These are phyloP conservation scores for Cenococcum geophilum DNA, from an alignment of 495 filamentous ascomycete species.

Conservation along the genomic window DNA sequence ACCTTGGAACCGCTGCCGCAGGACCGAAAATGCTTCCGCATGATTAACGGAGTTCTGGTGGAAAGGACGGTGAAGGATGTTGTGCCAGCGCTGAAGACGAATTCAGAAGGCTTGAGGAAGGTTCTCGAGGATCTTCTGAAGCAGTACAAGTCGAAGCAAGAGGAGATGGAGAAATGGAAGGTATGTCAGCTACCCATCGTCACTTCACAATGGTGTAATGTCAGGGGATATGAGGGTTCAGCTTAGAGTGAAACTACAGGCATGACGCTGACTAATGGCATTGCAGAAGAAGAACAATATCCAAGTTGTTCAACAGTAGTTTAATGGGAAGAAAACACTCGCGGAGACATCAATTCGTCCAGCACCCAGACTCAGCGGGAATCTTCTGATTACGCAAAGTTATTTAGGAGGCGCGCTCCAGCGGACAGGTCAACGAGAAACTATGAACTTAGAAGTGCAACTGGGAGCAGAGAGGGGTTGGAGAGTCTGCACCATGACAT, in stretches of 20 bases:
- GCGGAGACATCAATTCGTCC: too few relatives aligned
- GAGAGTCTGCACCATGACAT: slow-evolving; percentile 12
- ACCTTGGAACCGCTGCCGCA: slow-evolving; percentile 75
- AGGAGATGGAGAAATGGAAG: slow-evolving; percentile 98
- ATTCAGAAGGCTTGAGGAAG: slow-evolving; percentile 88
- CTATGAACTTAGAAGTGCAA: slow-evolving; percentile 7
- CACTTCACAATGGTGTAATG: not conserved
- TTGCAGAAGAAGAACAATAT: slow-evolving; percentile 95
- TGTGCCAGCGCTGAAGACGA: slow-evolving; percentile 84
- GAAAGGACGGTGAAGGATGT: slow-evolving; percentile 92
- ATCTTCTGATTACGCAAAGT: not conserved
- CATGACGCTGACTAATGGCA: not conserved
- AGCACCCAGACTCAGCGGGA: too few relatives aligned
- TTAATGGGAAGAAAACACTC: slow-evolving; percentile 1
- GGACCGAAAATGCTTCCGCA: slow-evolving; percentile 94
- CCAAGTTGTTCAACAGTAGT: slow-evolving; percentile 82
- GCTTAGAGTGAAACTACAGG: not conserved
- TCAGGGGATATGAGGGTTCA: not conserved
- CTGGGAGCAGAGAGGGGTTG: not conserved
- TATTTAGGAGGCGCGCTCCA: not conserved
- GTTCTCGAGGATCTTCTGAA: slow-evolving; percentile 94
- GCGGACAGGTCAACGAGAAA: not conserved
- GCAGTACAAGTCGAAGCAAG: slow-evolving; percentile 92
- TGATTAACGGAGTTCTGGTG: slow-evolving; percentile 95
- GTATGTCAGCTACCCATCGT: slow-evolving; percentile 46